Evolutionary conservation across 2,329 filamentous ascomycete genomes (phyloP).

Genomic region (Colletotrichum lupini): DNA sequence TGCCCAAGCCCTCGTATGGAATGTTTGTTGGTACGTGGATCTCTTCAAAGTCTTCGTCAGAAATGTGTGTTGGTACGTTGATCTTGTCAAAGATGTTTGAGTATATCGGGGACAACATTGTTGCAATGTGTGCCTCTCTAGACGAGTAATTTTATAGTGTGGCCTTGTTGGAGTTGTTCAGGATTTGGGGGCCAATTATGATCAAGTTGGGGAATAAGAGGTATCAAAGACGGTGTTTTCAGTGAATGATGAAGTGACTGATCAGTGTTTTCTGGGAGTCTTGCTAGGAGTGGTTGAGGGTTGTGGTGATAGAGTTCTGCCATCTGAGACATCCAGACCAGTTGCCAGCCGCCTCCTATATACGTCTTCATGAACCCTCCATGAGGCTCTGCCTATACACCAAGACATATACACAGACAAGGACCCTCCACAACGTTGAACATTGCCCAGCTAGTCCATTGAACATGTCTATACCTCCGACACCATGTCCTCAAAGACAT

Average conservation of each 20-base stretch:
- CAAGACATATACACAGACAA: background rate
- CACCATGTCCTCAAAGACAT: background rate
- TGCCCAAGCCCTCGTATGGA: background rate
- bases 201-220: background rate
- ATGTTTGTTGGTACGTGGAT: background rate
- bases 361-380: background rate
- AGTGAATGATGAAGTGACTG: background rate
- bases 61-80: background rate
- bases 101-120: slow-evolving; percentile 5
- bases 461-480: slow-evolving; percentile 4
- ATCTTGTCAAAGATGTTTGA: background rate
- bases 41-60: background rate
- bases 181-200: background rate
- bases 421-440: background rate
- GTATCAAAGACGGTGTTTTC: background rate
- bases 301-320: background rate
- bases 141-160: background rate
- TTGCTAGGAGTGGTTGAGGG: background rate
- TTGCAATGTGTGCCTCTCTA: background rate
- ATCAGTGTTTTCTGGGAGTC: background rate
- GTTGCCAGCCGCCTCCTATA: slow-evolving; percentile 21
- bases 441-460: background rate
- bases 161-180: background rate
- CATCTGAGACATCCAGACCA: slow-evolving; percentile 16
- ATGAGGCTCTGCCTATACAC: slow-evolving; percentile 4